Base-by-base conservation (phyloP, 768 basidiomycete genomes). In the Termitomyces bulborhizus region DNA sequence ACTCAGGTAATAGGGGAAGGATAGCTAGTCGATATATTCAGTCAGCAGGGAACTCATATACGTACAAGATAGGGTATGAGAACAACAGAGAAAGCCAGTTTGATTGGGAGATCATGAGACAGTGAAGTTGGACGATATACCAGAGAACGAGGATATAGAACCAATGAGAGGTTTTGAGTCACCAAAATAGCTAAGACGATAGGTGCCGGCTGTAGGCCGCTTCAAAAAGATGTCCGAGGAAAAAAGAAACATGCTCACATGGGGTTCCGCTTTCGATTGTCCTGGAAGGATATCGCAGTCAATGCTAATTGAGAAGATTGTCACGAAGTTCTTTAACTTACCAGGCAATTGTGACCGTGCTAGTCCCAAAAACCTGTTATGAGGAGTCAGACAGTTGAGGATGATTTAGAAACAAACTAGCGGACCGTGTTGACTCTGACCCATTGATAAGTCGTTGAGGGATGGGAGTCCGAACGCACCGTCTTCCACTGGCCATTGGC, bases 401-500 rank as follows among this genome's bases (percentile, higher is more conserved):
- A 44, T 27, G 18, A 26, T 13, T 32, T 51, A 45, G 27, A 12
- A 26, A 15, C 54, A 41, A 47, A 45, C 16, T 34, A 49, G 72
- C 78, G 59, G 62, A 83, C 79, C 1, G 73, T 74, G 68, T 68
- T 85, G 12, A 75, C 80, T 67, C 85, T 75, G 24, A 62, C 67
- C 89, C 89, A 90, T 55, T 75, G 73, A 62, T 80, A 89, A 18
- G 74, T 76, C 1, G 88, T 90, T 4, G 86, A 89, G 31, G 87
- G 87, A 66, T 90, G 88, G 18, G 89, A 90, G 68, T 92, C 90
- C 13, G 85, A 83, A 50, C 83, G 76, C 34, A 85, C 79, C 0
- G 76, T 64, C 56, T 57, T 70, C 88, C 86, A 91, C 51, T 70
- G 66, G 29, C 73, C 75, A 15, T 71, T 63, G 6, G 75, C 68